Base-by-base conservation (phyloP, 345 rosid species). In the Aegle marmelos region DNA sequence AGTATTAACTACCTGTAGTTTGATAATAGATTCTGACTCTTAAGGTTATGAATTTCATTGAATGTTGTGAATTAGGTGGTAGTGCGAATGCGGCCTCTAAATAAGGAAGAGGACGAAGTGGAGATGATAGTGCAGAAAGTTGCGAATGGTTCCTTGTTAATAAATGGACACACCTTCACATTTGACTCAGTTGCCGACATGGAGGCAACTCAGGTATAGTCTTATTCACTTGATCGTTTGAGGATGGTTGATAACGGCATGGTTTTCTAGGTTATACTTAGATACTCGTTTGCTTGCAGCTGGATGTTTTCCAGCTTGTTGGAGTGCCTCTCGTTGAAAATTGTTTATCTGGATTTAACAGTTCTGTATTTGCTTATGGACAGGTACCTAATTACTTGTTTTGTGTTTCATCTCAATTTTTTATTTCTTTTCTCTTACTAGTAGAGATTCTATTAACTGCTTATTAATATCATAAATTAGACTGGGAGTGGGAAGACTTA, bases 331-430 rank as follows among this genome's bases (percentile, higher is more conserved):
- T 97, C 0, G 98, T 97, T 6, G 98, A 97, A 75, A 97, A 97
- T 71, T 97, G 99, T 83, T 82, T 97, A 16, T 93, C 99, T 37
- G 99, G 99, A 62, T 97, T 97, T 75, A 97, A 97, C 81, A 94
- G 99, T 83, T 97, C 99, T 59, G 96, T 97, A 5, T 97, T 97
- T 84, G 99, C 98, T 41, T 97, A 94, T 76, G 99, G 99, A 77
- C 98, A 94, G 98, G 99, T 97, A 73, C 21, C 73, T 80, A 28
- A 30, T 64, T 22, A 10, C 45, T 53, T 59, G 50, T 64, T 59
- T 80, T 53, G 31, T 56, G 19, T 77, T 68, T 39, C 56, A 21
- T 30, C 50, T 50, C 45, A 54, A 50, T 9, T 70, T 16, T 2
- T 7, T 14, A 41, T 58, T 69, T 71, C 22, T 53, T 58, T 69